phyloP scores from a whole-genome alignment of 2,329 filamentous ascomycete species.

The Huntiella omanensis region DNA sequence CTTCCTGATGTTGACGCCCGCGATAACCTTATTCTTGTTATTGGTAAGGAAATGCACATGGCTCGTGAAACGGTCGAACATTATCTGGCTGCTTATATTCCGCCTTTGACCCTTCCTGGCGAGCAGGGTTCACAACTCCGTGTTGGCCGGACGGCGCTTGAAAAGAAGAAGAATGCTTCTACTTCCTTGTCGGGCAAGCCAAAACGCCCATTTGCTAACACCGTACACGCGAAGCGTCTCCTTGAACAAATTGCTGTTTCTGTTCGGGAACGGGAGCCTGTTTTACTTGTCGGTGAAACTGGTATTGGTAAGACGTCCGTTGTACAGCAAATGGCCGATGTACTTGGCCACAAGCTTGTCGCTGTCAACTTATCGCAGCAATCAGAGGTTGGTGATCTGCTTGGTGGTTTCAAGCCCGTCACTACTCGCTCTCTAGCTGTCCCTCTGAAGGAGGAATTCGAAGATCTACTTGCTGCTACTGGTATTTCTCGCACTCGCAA shows the following conservation, averaged over 20 bases:
- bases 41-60: slow-evolving; percentile 76
- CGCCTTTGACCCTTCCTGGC: slow-evolving; percentile 45
- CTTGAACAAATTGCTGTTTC: slow-evolving; percentile 78
- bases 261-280: slow-evolving; percentile 67
- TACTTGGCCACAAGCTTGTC: slow-evolving; percentile 68
- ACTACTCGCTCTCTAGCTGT: slow-evolving; percentile 75
- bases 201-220: slow-evolving; percentile 65
- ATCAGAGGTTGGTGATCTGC: slow-evolving; percentile 85
- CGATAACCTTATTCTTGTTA: slow-evolving; percentile 41
- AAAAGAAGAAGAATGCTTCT: slow-evolving; percentile 33
- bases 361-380: slow-evolving; percentile 96
- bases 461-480: slow-evolving; percentile 69
- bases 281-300: slow-evolving; percentile 92
- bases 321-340: slow-evolving; percentile 75
- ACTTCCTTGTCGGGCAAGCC: slow-evolving; percentile 28
- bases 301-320: slow-evolving; percentile 97
- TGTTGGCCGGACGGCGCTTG: slow-evolving; percentile 48
- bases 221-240: slow-evolving; percentile 62
- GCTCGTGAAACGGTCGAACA: slow-evolving; percentile 66
- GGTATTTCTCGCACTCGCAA: slow-evolving; percentile 77
- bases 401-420: slow-evolving; percentile 92
- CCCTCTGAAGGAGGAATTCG: slow-evolving; percentile 84
- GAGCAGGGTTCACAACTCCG: slow-evolving; percentile 26
- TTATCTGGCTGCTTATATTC: slow-evolving; percentile 54
- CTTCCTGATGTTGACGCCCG: slow-evolving; percentile 47